Percentiles rank a stretch among this genome's conserved stretches.
These are phyloP conservation scores for Chenopodium formosanum DNA, from an alignment of 148 eudicot species.

Conservation along the genomic window DNA sequence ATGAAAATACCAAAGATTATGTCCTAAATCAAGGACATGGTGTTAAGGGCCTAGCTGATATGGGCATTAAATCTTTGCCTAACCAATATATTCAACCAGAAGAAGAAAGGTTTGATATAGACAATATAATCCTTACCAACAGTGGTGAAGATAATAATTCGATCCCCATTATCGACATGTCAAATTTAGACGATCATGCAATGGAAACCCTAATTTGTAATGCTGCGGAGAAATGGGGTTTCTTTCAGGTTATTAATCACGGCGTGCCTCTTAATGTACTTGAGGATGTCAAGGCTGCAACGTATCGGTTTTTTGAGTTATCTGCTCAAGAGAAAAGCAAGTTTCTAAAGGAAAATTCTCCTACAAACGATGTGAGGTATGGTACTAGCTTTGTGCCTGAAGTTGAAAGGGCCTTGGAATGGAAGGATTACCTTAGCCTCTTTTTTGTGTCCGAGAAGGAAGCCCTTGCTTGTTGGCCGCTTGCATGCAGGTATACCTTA, in stretches of 20 bases:
- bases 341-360: conserved; percentile 5
- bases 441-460: conserved; percentile 8
- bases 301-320: conserved; percentile 37
- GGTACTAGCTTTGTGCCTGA: conserved; percentile 31
- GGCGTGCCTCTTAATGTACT: conserved; percentile 32
- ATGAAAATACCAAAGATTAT: not conserved
- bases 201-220: conserved; percentile 21
- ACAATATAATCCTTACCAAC: not conserved
- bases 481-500: conserved; percentile 17
- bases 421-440: conserved; percentile 34
- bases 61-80: conserved; percentile 28
- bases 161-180: conserved; percentile 41
- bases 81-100: conserved; percentile 29
- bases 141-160: conserved; percentile 13
- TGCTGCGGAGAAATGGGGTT: conserved; percentile 32
- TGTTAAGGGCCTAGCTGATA: conserved; percentile 31
- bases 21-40: conserved; percentile 34
- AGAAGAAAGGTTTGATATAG: conserved; percentile 10
- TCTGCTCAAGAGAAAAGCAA: conserved; percentile 32
- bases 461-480: conserved; percentile 21
- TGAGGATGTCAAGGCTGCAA: conserved; percentile 29
- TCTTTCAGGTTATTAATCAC: conserved; percentile 42
- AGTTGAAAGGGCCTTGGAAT: conserved; percentile 27
- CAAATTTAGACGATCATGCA: conserved; percentile 9
- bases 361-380: conserved; percentile 11